A percentile compares a stretch with the other conserved stretches of the same genome.
phyloP scores from a whole-genome alignment of 306 rosid genomes.

The Luffa acutangula region DNA sequence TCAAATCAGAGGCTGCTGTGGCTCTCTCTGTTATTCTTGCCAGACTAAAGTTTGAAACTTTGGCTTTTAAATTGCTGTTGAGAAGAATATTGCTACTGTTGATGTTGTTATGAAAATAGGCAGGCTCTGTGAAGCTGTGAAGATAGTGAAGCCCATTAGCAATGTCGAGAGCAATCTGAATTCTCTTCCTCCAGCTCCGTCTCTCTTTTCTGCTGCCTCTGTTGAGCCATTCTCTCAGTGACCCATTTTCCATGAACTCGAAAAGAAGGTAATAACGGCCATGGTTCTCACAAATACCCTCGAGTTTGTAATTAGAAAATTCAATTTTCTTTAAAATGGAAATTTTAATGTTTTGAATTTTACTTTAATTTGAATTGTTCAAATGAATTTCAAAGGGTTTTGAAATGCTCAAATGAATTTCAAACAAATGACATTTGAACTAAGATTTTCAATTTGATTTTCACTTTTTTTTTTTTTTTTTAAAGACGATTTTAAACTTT shows the following conservation, averaged over 20 bases:
- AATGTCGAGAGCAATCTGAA: conserved; percentile 65
- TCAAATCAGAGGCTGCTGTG: not conserved
- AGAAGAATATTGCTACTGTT: conserved; percentile 40
- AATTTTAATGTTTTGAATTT: too few species aligned
- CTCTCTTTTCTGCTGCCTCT: conserved; percentile 17
- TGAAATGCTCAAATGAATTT: too few species aligned
- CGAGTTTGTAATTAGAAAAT: too few species aligned
- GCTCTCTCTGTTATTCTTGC: conserved; percentile 30
- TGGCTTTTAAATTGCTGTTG: conserved; percentile 40
- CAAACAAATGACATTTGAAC: too few species aligned
- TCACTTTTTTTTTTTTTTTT: too few species aligned
- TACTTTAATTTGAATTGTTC: too few species aligned
- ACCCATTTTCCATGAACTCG: conserved; percentile 63
- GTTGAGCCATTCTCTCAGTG: conserved; percentile 53
- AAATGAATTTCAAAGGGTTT: too few species aligned
- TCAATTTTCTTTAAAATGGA: too few species aligned
- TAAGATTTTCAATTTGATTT: too few species aligned
- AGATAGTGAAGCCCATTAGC: conserved; percentile 78
- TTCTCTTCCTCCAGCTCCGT: conserved; percentile 39
- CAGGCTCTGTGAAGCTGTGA: conserved; percentile 62
- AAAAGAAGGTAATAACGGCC: conserved; percentile 37
- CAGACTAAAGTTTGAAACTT: conserved; percentile 48
- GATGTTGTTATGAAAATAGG: conserved; percentile 51
- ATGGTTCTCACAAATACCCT: conserved; percentile 40
- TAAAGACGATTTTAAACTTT: too few species aligned